These are phyloP conservation scores for Fraxinus floribunda DNA, from an alignment of 305 asterid species.

Conservation along the genomic window DNA sequence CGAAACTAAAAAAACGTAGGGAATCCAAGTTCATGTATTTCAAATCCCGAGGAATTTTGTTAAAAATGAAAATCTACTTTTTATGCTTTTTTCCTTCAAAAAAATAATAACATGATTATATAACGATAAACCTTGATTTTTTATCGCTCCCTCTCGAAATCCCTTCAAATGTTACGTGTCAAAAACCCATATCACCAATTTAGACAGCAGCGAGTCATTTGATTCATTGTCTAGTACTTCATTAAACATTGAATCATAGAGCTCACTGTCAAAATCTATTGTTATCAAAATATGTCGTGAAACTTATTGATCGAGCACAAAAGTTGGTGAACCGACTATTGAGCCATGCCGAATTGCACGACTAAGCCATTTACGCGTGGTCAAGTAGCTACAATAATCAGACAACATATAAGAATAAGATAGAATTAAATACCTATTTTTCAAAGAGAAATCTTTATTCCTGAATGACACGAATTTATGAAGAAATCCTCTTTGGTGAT, in stretches of 20 bases:
- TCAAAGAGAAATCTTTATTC: background rate
- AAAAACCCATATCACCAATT: background rate
- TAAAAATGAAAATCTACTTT: background rate
- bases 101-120: too few relatives aligned
- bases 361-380: background rate
- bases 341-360: background rate
- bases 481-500: background rate
- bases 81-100: background rate
- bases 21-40: background rate
- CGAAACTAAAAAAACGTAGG: background rate
- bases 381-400: background rate
- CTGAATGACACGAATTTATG: background rate
- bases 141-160: background rate
- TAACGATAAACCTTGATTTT: background rate
- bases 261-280: background rate
- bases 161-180: background rate
- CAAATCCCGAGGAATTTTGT: background rate
- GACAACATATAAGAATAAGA: background rate
- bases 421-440: background rate
- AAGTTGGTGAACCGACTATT: background rate
- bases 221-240: background rate
- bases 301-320: background rate
- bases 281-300: background rate
- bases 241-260: too few relatives aligned
- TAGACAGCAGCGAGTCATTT: background rate